Evolutionary conservation across 345 rosid species (phyloP), one percentile per base, ranked within the genome.

Genomic region (Salix caprea): DNA sequence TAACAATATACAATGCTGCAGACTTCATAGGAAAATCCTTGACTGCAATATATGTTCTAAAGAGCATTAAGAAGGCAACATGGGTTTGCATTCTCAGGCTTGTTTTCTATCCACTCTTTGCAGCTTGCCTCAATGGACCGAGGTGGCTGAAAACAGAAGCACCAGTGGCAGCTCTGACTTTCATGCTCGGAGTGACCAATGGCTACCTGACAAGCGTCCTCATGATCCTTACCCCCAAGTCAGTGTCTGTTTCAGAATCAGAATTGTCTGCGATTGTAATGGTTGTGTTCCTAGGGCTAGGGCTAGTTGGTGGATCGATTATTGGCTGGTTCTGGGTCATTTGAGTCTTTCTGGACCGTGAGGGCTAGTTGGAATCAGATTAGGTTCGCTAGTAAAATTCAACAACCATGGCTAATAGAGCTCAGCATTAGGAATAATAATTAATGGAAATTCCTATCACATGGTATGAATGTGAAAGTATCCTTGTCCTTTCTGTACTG

Each of bases 301-400:
- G 97, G 40, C 84, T 95, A 83, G 92, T 90, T 42, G 46, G 89
- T 73, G 97, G 99, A 65, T 93, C 97, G 0, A 79, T 90, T 80
- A 86, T 90, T 73, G 90, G 99, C 23, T 95, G 99, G 98, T 82
- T 92, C 82, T 92, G 97, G 97, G 78, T 88, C 74, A 81, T 92
- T 18, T 89, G 71, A 87, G 10, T 73, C 32, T 67, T 71, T 60
- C 21, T 14, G 9, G 24, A 26, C 32, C 48, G 52, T 44, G 62
- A 37, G 40, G 54, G 74, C 36, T n/a, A n/a, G 21, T 2, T 19
- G 58, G 75, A 48, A 42, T 11, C 62, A 61, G 62, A 10, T 46
- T 44, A 5, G 23, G 10, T 60, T 70, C 56, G 23, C 24, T 28
- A 37, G 61, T 58, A 24, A 79, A 42, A 75, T 21, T 46, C 21